Percentiles rank a stretch among this genome's conserved stretches.
Conservation (phyloP, 495 filamentous ascomycete genomes). For the Stereocaulon alpinum region DNA sequence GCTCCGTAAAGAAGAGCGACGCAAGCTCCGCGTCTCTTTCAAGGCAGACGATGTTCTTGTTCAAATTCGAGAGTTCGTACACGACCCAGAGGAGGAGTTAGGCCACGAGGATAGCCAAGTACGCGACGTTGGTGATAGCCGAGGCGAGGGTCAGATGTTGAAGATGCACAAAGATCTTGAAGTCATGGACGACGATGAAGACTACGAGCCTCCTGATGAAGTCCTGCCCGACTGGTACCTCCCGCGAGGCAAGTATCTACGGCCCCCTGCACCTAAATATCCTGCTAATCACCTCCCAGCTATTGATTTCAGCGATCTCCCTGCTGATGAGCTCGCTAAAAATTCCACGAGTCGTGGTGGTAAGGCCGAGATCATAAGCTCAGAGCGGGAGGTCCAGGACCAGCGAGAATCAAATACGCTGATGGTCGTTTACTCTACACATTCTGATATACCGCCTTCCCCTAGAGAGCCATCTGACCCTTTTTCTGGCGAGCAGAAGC, state of each 20-base stretch:
- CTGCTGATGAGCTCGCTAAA: slow-evolving; percentile 38
- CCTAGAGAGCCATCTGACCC: slow-evolving; percentile 59
- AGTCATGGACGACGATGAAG: slow-evolving; percentile 59
- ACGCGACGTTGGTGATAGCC: slow-evolving; percentile 59
- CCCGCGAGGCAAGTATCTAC: slow-evolving; percentile 32
- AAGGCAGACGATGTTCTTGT: slow-evolving; percentile 64
- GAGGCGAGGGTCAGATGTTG: slow-evolving; percentile 69
- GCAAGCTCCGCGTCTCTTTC: slow-evolving; percentile 60
- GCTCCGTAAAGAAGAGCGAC: slow-evolving; percentile 66
- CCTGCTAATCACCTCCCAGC: slow-evolving; percentile 26
- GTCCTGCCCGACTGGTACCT: slow-evolving; percentile 34
- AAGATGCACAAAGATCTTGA: slow-evolving; percentile 58
- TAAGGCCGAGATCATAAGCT: slow-evolving; percentile 43
- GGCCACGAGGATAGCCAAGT: slow-evolving; percentile 56
- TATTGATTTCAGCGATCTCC: slow-evolving; percentile 50
- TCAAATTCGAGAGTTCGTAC: slow-evolving; percentile 61
- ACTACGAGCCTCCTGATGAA: slow-evolving; percentile 39
- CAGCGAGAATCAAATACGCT: slow-evolving; percentile 67
- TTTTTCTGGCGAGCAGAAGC: slow-evolving; percentile 24
- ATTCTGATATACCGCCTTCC: slow-evolving; percentile 63
- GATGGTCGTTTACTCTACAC: slow-evolving; percentile 69
- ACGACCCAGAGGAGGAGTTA: slow-evolving; percentile 71
- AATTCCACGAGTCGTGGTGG: slow-evolving; percentile 59
- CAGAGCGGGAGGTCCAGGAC: slow-evolving; percentile 57
- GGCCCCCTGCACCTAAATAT: background rate